These are phyloP conservation scores for Monosporozyma servazzii DNA, from an alignment of 805 yeast genomes.

Conservation along the genomic window DNA sequence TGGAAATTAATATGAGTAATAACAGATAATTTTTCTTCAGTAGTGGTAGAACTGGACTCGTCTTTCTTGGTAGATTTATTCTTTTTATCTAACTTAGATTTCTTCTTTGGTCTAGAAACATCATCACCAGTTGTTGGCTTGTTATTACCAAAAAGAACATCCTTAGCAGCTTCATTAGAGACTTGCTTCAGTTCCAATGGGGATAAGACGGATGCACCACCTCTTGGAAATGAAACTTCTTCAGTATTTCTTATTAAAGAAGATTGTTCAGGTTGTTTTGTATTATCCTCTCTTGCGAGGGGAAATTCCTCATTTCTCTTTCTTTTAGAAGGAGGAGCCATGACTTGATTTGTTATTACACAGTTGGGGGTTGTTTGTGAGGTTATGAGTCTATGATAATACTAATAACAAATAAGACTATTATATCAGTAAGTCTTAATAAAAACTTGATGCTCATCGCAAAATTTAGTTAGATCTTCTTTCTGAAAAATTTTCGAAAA, in stretches of 20 bases:
- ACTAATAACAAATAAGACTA: background rate
- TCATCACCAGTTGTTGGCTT: slow-evolving; percentile 9
- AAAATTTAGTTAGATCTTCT: slow-evolving; percentile 2
- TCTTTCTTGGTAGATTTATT: slow-evolving; percentile 15
- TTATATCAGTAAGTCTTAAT: background rate
- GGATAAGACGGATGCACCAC: slow-evolving; percentile 79
- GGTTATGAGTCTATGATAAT: background rate
- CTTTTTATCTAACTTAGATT: slow-evolving; percentile 28
- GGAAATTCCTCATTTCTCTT: slow-evolving; percentile 41
- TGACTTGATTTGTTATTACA: background rate
- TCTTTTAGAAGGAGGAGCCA: slow-evolving; percentile 33
- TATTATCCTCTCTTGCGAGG: slow-evolving; percentile 33
- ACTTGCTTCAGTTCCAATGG: slow-evolving; percentile 89
- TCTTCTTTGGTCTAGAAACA: slow-evolving; percentile 34
- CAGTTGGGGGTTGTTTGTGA: background rate
- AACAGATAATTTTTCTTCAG: slow-evolving; percentile 31
- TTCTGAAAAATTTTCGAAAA: slow-evolving; percentile 3
- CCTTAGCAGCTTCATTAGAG: slow-evolving; percentile 84
- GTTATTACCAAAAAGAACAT: slow-evolving; percentile 56
- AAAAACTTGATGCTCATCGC: slow-evolving; percentile 5
- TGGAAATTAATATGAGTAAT: slow-evolving; percentile 58
- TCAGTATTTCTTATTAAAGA: slow-evolving; percentile 31
- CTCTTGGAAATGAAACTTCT: slow-evolving; percentile 74
- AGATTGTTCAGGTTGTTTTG: slow-evolving; percentile 31
- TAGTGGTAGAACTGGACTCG: slow-evolving; percentile 24